Evolutionary conservation across 2,329 filamentous ascomycete genomes (phyloP).

Genomic region (Pleoardoris graminearum): DNA sequence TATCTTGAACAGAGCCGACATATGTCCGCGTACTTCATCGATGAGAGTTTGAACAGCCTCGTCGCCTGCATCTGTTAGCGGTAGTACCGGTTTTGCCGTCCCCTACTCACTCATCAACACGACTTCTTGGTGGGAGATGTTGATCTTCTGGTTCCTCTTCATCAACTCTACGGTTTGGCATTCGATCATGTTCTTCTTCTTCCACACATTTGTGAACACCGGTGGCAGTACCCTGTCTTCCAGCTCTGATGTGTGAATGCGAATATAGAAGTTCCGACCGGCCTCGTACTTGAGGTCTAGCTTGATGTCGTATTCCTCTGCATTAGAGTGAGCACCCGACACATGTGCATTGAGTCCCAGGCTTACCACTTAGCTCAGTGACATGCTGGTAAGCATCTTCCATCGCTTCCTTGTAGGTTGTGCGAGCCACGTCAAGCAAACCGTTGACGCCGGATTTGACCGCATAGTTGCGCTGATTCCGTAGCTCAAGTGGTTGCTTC

Average conservation of each 20-base stretch:
- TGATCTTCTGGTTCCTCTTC: conserved; percentile 73
- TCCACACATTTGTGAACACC: conserved; percentile 75
- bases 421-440: conserved; percentile 83
- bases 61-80: conserved; percentile 53
- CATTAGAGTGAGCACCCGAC: neutral
- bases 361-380: conserved; percentile 65
- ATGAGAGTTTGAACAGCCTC: conserved; percentile 73
- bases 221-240: conserved; percentile 64
- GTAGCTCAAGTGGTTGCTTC: conserved; percentile 77
- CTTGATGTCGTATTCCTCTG: conserved; percentile 58
- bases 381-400: conserved; percentile 76
- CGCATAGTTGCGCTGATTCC: conserved; percentile 89
- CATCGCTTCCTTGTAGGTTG: conserved; percentile 87
- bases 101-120: conserved; percentile 66
- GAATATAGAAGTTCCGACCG: conserved; percentile 78
- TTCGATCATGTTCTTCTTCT: conserved; percentile 75
- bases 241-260: conserved; percentile 64
- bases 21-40: conserved; percentile 68
- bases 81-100: neutral
- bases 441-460: conserved; percentile 85
- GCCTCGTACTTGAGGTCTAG: conserved; percentile 76
- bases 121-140: conserved; percentile 81
- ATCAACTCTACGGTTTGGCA: conserved; percentile 85
- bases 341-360: neutral
- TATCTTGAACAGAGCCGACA: conserved; percentile 76